Base-by-base conservation (phyloP, 2,329 filamentous ascomycete genomes). In the Penicillium digitatum region DNA sequence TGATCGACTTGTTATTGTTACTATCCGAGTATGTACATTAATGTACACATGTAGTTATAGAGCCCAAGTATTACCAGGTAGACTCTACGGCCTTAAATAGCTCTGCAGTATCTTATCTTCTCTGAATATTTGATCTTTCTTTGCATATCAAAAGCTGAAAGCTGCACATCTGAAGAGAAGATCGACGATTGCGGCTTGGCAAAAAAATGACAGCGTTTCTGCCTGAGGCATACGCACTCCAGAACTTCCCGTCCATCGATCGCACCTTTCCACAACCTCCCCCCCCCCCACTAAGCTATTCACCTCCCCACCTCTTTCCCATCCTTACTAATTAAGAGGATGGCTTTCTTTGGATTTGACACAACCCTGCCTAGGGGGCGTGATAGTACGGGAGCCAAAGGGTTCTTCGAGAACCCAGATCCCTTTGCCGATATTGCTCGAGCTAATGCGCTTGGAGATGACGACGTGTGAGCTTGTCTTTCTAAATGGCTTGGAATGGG, bases 271-370 rank as follows among this genome's bases (percentile, higher is more conserved):
- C 55, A 40, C 22, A 32, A 46, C 50, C 31, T 26, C 45, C 48
- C 48, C 58, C 56, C 51, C 42, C 58, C 56, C 51, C 42, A 48
- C 52, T 55, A 64, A 59, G 54, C 59, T 50, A 40, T 55, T 55
- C 39, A 55, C 47, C 51, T 58, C 48, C 34, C 50, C 48, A 50
- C 54, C 51, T 39, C 27, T 24, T 47, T 54, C 24, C n/a, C 37
- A 37, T 37, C 35, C 22, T 38, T 54, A n/a, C 44, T 46, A 37
- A 34, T 54, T 53, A 55, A 55, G 61, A 67, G 63, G 64, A 63
- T 96, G 92, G 92, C 91, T 32, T 96, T 96, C 80, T 96, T 96
- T 76, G 89, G 90, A 64, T 92, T 95, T 75, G 87, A 95, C 71
- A 80, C 87, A 54, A 82, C 81, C 60, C 82, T 86, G 29, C 84